Percentiles rank a stretch among this genome's conserved stretches.
These are phyloP conservation scores for Yamadazyma aaseri DNA, from an alignment of 1,139 yeast species.

Conservation along the genomic window DNA sequence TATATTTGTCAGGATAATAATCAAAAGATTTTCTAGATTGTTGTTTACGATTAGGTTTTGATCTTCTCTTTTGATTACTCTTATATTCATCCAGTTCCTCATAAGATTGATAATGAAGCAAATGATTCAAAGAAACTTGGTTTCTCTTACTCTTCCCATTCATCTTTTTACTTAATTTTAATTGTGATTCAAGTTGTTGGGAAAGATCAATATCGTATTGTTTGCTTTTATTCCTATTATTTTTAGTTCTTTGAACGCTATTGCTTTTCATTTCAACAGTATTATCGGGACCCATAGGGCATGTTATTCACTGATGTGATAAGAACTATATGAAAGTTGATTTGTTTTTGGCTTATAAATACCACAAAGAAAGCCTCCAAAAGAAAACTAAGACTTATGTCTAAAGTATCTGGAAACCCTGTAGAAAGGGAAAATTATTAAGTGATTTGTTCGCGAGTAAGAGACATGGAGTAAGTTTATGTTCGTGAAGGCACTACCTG, in stretches of 20 bases:
- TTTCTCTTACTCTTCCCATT: conserved; percentile 43
- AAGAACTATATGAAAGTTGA: background rate
- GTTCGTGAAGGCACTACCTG: no score
- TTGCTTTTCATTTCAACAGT: background rate
- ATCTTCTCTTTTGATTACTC: conserved; percentile 16
- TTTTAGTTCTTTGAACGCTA: background rate
- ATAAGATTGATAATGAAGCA: conserved; percentile 59
- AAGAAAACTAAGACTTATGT: background rate
- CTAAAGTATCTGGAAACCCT: background rate
- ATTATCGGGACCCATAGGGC: background rate
- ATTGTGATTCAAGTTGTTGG: conserved; percentile 4
- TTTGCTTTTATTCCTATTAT: background rate
- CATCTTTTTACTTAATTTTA: conserved; percentile 11
- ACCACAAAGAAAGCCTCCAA: background rate
- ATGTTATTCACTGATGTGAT: no score
- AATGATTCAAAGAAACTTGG: conserved; percentile 60
- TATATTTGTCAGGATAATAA: conserved; percentile 14
- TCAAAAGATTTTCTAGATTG: conserved; percentile 12
- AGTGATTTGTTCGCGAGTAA: background rate
- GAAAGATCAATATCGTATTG: conserved; percentile 3
- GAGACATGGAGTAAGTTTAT: no score
- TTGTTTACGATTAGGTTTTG: conserved; percentile 15
- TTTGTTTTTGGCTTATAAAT: background rate
- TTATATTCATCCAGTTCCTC: conserved; percentile 49
- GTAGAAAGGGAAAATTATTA: background rate